These are phyloP conservation scores for Cicer pinnatifidum DNA, from an alignment of 306 rosid species.

Conservation along the genomic window DNA sequence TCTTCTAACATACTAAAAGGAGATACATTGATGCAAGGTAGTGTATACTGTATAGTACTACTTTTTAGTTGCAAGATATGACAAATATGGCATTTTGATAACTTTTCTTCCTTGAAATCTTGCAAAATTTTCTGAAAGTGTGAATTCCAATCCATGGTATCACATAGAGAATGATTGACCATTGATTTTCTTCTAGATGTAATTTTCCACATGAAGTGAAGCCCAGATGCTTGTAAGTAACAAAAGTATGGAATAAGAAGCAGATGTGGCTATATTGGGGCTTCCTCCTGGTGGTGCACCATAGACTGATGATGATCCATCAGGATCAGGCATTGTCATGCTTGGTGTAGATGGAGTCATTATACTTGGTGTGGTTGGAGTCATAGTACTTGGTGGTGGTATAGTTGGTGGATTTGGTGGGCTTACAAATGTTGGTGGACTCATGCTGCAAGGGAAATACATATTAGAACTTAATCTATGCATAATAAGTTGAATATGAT, in stretches of 20 bases:
- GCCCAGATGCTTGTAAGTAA: conserved; percentile 54
- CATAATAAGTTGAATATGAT: conserved; percentile 34
- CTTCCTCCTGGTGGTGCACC: conserved; percentile 73
- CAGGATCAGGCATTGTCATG: conserved; percentile 65
- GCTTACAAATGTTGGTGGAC: conserved; percentile 47
- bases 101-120: conserved; percentile 49
- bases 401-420: conserved; percentile 45
- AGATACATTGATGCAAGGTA: conserved; percentile 51
- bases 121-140: conserved; percentile 52
- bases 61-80: conserved; percentile 49
- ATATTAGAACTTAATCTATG: conserved; percentile 19
- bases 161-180: conserved; percentile 44
- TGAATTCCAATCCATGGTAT: conserved; percentile 50
- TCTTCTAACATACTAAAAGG: conserved; percentile 47
- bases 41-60: conserved; percentile 38
- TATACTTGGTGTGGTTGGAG: conserved; percentile 52
- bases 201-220: conserved; percentile 52
- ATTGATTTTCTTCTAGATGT: conserved; percentile 52
- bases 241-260: conserved; percentile 51
- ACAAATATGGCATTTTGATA: conserved; percentile 43
- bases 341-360: conserved; percentile 53
- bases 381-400: conserved; percentile 40
- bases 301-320: conserved; percentile 69
- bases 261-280: conserved; percentile 69
- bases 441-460: conserved; percentile 58